These are phyloP conservation scores for Cafeteria roenbergensis DNA, from an alignment of 108 stramenopile species.

Conservation along the genomic window DNA sequence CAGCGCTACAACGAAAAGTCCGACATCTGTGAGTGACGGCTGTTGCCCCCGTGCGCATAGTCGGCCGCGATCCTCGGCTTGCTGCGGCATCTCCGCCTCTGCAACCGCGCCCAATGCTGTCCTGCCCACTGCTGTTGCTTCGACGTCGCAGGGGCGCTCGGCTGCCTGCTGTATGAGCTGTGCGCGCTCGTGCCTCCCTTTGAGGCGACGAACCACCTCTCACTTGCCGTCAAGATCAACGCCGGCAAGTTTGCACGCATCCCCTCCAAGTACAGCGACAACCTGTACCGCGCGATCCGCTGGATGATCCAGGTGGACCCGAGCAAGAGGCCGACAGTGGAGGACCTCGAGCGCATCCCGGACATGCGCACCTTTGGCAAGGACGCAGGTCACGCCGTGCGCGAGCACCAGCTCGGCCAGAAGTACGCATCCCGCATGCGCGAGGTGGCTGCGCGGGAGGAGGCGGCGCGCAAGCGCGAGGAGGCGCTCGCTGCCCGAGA, in stretches of 20 bases:
- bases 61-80: slow-evolving; percentile 37
- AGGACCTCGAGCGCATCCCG: slow-evolving; percentile 13
- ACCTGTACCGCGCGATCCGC: slow-evolving; percentile 20
- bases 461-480: slow-evolving; percentile 13
- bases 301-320: slow-evolving; percentile 26
- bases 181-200: slow-evolving; percentile 39
- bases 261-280: slow-evolving; percentile 26
- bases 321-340: slow-evolving; percentile 15
- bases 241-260: slow-evolving; percentile 35
- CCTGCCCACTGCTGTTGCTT: neutral
- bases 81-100: too few species aligned
- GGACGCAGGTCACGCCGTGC: neutral
- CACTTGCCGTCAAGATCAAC: slow-evolving; percentile 49
- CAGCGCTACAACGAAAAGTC: slow-evolving; percentile 44
- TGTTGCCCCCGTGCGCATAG: too few species aligned
- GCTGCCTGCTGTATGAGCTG: slow-evolving; percentile 33
- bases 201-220: slow-evolving; percentile 40
- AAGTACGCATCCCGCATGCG: neutral
- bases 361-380: neutral
- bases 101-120: neutral
- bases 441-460: slow-evolving; percentile 1
- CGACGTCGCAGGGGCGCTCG: slow-evolving; percentile 6
- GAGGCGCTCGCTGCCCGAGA: slow-evolving; percentile 3
- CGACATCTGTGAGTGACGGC: too few species aligned
- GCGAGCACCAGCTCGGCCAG: slow-evolving; percentile 1